These are phyloP conservation scores for Penicillium pulvis DNA, from an alignment of 495 filamentous ascomycete genomes.

Conservation along the genomic window DNA sequence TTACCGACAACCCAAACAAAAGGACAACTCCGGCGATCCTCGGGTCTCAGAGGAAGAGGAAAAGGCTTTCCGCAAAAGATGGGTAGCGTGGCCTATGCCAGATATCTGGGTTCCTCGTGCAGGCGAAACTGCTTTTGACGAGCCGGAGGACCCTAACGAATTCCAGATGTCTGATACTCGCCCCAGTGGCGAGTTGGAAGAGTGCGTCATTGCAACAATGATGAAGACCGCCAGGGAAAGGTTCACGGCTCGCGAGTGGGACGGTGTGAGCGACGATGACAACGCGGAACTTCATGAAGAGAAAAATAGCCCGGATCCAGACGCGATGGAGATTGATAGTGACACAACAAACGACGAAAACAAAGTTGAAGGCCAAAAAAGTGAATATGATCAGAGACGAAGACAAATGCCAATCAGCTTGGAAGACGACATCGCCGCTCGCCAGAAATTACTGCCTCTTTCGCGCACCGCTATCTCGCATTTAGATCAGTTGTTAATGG, in stretches of 20 bases:
- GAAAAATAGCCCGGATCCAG: constrained; percentile 2
- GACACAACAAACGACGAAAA: constrained; percentile 4
- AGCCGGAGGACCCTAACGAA: constrained; percentile 50
- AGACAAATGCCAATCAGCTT: constrained; percentile 41
- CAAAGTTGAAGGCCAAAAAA: constrained; percentile 10
- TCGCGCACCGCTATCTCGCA: constrained; percentile 63
- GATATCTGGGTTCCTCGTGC: constrained; percentile 60
- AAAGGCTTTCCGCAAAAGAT: constrained; percentile 49
- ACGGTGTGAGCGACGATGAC: background rate
- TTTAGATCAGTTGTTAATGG: constrained; percentile 65
- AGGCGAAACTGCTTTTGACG: constrained; percentile 44
- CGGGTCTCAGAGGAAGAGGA: constrained; percentile 22
- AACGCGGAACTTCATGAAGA: background rate
- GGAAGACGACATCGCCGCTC: constrained; percentile 64
- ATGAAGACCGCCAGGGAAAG: constrained; percentile 64
- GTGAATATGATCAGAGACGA: background rate
- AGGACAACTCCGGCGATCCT: constrained; percentile 29
- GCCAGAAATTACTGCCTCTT: constrained; percentile 61
- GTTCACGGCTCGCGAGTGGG: constrained; percentile 48
- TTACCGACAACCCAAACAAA: constrained; percentile 45
- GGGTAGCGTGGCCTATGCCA: constrained; percentile 80
- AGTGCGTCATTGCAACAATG: constrained; percentile 63
- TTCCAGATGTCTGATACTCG: constrained; percentile 43
- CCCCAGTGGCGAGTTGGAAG: constrained; percentile 63
- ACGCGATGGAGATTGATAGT: constrained; percentile 2